Evolutionary conservation across 768 basidiomycete species (phyloP), one percentile per base, ranked within the genome.

Genomic region (Psilocybe sp.): DNA sequence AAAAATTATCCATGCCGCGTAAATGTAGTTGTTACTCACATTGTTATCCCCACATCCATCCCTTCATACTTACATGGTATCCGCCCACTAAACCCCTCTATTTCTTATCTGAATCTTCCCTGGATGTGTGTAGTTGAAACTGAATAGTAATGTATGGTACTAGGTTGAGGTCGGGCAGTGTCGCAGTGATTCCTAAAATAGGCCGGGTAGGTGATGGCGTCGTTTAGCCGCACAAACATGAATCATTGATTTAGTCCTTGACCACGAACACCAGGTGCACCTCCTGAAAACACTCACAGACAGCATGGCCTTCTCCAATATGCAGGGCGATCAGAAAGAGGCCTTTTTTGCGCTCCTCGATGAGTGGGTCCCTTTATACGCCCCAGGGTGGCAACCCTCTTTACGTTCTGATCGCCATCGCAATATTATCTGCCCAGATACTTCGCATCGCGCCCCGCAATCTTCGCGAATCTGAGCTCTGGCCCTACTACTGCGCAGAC

Each of bases 271-370:
- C 49, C 49, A 54, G 42, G 40, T 45, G 44, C 28, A 38, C 31
- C 46, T 34, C 14, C 20, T 19, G 3, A 28, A 28, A 45, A 49
- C 52, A 53, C 57, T 49, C 48, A 59, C 56, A 28, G 23, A 20
- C 57, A 48, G 51, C 49, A 89, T 89, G 88, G 85, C 85, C 37
- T 92, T 92, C 60, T 63, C 87, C 48, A 84, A 78, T 56, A 76
- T 92, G 40, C 71, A 79, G 15, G 52, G 68, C 44, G 69, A 82
- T 55, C 89, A 92, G 65, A 91, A 91, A 64, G 79, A 87, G 47
- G 89, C 89, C 12, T 91, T 92, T 67, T 92, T 92, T 61, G 74
- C 78, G 28, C 77, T 92, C 18, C 71, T 92, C 33, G 89, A 92
- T 63, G 89, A 92, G 89, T 90, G 65, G 69, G 75, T 66, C 53